Evolutionary conservation across 208 protist species (phyloP).

Genomic region (Angomonas deanei): DNA sequence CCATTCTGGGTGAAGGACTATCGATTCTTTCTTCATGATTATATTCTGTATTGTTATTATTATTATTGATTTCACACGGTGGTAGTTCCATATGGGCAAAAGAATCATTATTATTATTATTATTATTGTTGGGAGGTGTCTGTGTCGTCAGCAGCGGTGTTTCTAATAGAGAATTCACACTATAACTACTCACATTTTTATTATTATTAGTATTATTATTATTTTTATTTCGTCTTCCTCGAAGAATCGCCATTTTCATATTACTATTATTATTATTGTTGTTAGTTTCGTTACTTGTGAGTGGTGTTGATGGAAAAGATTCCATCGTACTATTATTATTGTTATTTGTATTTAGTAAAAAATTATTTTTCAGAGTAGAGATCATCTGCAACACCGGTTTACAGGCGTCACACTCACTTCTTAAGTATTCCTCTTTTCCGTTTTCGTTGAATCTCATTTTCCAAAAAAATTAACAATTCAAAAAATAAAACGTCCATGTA

Average conservation of each 20-base stretch:
- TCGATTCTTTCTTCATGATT: no score
- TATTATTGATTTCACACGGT: no score
- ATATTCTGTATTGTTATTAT: no score
- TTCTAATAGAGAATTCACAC: not conserved
- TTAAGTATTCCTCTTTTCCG: not conserved
- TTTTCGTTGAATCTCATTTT: not conserved
- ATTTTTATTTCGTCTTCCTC: no score
- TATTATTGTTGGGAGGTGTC: no score
- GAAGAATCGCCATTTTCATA: no score
- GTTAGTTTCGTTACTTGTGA: not conserved
- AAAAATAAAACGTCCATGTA: no score
- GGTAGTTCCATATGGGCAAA: no score
- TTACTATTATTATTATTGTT: slow-evolving; percentile 6
- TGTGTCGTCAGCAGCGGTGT: no score
- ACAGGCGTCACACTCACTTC: not conserved
- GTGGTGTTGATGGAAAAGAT: not conserved
- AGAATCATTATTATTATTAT: no score
- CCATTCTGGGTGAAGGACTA: no score
- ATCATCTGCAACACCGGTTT: not conserved
- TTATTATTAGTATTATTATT: not conserved
- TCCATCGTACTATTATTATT: slow-evolving; percentile 1
- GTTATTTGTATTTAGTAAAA: not conserved
- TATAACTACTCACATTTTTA: not conserved
- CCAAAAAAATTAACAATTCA: not conserved
- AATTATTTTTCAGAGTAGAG: not conserved